Evolutionary conservation across 106 monocot genomes (phyloP), one percentile per base, ranked within the genome.

Genomic region (Platanthera zijinensis): DNA sequence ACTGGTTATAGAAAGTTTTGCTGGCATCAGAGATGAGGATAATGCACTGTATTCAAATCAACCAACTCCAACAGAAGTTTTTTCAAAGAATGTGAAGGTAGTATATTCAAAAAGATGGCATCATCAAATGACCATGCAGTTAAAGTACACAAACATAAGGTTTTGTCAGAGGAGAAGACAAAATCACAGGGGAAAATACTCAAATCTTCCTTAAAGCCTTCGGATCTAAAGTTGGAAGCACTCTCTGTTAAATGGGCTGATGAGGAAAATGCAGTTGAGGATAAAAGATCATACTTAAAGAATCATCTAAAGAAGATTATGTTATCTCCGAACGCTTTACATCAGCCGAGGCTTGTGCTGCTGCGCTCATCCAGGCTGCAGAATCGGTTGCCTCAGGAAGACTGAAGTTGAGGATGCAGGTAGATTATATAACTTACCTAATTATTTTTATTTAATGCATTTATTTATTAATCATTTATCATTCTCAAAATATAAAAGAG

Each of bases 211-310:
- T 72, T 99, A 71, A 99, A 89, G 81, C 68, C 61, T 71, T 32
- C 76, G 67, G 75, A 49, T 74, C 86, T 6, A 87, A 83, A 69
- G 53, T 52, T 51, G 70, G 28, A 69, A 76, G 76, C 6, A n/a
- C 75, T 49, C 19, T 80, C 78, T 78, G 92, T 99, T 69, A 94
- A 80, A 77, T 99, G 99, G 94, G 92, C 92, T 52, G 94, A 94
- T 64, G 84, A 83, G 76, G 61, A 54, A n/a, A 52, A 12, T 10
- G 66, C 62, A 59, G 17, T 25, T 30, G 70, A 74, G 45, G 80
- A 78, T 57, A 66, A 61, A 82, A 78, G 52, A 25, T 53, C 74
- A 84, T 56, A 48, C 51, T 85, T 45, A 51, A 76, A 47, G 50
- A 71, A 19, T 49, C 54, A 73, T 21, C 54, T 51, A 63, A 83